phyloP scores from a whole-genome alignment of 2,329 filamentous ascomycete species.

The Zymoseptoria pseudotritici region DNA sequence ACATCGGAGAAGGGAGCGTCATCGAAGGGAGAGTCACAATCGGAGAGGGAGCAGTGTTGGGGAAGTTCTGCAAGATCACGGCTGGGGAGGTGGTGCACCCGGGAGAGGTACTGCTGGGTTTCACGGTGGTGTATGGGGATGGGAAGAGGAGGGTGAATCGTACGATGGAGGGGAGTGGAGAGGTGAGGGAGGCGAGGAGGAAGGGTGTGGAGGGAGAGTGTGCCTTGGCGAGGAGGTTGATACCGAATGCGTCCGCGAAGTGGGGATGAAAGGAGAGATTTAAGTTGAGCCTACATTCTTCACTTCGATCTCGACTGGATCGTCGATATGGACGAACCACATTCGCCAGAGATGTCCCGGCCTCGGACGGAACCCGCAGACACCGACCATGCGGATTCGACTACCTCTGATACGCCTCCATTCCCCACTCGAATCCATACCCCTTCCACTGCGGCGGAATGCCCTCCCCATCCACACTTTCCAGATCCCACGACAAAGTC shows the following conservation, averaged over 20 bases:
- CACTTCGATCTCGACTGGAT: background rate
- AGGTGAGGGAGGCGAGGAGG: conserved; percentile 25
- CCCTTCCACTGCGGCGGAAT: conserved; percentile 14
- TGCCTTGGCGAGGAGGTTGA: conserved; percentile 26
- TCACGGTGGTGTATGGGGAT: conserved; percentile 38
- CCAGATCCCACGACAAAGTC: conserved; percentile 5
- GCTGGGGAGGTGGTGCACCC: conserved; percentile 30
- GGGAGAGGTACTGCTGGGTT: conserved; percentile 37
- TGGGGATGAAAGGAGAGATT: conserved; percentile 18
- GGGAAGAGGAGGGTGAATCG: conserved; percentile 33
- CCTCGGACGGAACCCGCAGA: no score
- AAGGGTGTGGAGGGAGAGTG: conserved; percentile 29
- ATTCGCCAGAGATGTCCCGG: no score
- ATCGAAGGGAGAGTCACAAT: conserved; percentile 27
- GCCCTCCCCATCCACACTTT: conserved; percentile 6
- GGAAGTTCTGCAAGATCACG: conserved; percentile 41
- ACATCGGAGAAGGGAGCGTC: conserved; percentile 24
- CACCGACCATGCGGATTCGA: no score
- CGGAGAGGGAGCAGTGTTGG: conserved; percentile 36
- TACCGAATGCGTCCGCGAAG: conserved; percentile 30
- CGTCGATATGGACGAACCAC: background rate
- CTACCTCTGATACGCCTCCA: background rate
- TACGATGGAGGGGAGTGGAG: conserved; percentile 27
- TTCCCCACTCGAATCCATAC: conserved; percentile 19
- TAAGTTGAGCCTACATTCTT: no score